Evolutionary conservation across 1,284 basidiomycete species (phyloP), one percentile per base, ranked within the genome.

Genomic region (Ceratobasidium papillatum): DNA sequence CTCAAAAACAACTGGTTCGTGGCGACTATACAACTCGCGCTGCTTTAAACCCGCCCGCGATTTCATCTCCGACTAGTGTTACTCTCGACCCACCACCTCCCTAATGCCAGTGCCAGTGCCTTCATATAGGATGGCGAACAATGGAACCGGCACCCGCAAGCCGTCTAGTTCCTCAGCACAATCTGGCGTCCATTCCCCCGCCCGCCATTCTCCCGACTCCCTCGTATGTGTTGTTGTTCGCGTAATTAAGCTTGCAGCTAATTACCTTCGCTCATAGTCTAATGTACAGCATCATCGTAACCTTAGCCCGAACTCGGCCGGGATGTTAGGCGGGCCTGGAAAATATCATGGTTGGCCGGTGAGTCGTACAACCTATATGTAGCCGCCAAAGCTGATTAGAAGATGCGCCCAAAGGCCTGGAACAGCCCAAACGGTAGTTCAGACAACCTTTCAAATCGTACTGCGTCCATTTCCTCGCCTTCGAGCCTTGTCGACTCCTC

Each of bases 261-360:
- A 49, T 32, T 30, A 36, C 4, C 34, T 8, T 52, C 43, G 25
- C 41, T 4, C 43, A 4, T 51, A 72, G 68, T 43, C 68, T 58
- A 49, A 61, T 51, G 56, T 59, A 11, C 68, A 72, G 45, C 41
- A 36, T 19, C 5, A 41, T 25, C 68, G 45, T 3, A 72, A 72
- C 68, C 68, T 72, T 9, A 72, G 58, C 38, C 68, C 68, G 27
- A 72, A 61, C 43, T 72, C 68, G 43, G 58, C 68, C 36, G 68
- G 54, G 30, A 72, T 72, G 68, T 32, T 72, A 32, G 68, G 68
- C 17, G 41, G 27, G 34, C 36, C 68, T 36, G 58, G 43, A 25
- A 72, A 72, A 34, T 72, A 87, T 80, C 83, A 88, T 71, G 87
- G 89, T 59, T 93, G 91, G 91, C 89, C 91, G 86, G 91, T 90